Evolutionary conservation across 768 basidiomycete genomes (phyloP).

Genomic region (Suillus luteus): DNA sequence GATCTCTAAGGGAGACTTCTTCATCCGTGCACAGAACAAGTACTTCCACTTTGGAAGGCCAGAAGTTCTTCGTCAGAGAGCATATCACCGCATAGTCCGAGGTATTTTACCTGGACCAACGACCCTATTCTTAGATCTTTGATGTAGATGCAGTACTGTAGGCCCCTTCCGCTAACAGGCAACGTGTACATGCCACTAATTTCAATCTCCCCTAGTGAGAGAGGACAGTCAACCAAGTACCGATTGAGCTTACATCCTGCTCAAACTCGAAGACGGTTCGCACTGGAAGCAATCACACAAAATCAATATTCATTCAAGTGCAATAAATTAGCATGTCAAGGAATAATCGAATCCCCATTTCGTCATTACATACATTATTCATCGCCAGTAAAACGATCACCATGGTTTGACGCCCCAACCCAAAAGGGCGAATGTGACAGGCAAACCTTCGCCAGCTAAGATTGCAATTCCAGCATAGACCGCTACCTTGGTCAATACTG

Average conservation of each 20-base stretch:
- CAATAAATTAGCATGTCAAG: neutral
- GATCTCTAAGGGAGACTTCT: too few relatives aligned
- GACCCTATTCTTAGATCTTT: neutral
- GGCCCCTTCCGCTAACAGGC: neutral
- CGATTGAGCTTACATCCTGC: neutral
- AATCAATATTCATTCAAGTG: neutral
- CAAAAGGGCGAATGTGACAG: slow-evolving; percentile 65
- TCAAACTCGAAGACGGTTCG: neutral
- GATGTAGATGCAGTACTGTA: neutral
- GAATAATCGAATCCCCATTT: neutral
- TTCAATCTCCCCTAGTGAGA: neutral
- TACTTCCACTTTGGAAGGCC: neutral
- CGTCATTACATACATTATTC: neutral
- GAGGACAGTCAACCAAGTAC: neutral
- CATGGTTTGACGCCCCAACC: slow-evolving; percentile 64
- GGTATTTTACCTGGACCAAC: neutral
- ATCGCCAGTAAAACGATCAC: slow-evolving; percentile 17
- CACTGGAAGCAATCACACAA: neutral
- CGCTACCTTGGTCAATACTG: slow-evolving; percentile 87
- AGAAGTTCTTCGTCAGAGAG: too few relatives aligned
- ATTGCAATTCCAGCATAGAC: slow-evolving; percentile 88
- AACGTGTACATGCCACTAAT: neutral
- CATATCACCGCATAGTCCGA: neutral
- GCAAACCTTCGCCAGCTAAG: slow-evolving; percentile 61
- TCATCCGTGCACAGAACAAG: too few relatives aligned